phyloP scores from a whole-genome alignment of 2,329 filamentous ascomycete genomes.

The Decorospora gaudefroyi region DNA sequence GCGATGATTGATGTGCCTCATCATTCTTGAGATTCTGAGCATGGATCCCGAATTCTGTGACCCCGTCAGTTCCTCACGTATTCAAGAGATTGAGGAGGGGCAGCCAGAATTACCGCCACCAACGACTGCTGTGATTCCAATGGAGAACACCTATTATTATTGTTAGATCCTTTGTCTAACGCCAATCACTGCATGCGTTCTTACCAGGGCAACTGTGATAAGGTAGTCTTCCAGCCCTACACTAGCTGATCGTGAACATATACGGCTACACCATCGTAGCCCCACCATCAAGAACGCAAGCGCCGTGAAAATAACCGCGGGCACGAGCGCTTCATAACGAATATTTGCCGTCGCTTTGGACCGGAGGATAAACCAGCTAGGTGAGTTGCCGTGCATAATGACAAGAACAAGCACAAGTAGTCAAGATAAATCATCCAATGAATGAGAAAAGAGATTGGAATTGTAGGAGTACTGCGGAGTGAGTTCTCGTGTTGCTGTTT shows the following conservation, averaged over 20 bases:
- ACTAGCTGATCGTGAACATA: conserved; percentile 16
- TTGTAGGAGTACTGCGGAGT: neutral
- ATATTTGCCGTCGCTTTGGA: conserved; percentile 31
- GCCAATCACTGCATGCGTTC: neutral
- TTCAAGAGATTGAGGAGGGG: neutral
- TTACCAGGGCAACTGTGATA: conserved; percentile 34
- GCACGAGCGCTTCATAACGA: conserved; percentile 28
- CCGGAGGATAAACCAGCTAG: conserved; percentile 33
- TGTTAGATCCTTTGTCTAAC: conserved; percentile 5
- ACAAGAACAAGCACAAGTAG: too few relatives aligned
- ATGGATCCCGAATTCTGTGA: conserved; percentile 17
- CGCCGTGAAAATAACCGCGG: conserved; percentile 30
- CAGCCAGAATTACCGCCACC: conserved; percentile 27
- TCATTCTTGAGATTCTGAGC: neutral
- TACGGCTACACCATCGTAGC: conserved; percentile 38
- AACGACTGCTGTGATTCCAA: conserved; percentile 34
- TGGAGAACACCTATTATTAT: conserved; percentile 30
- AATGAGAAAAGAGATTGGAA: neutral
- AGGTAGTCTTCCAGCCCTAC: conserved; percentile 35
- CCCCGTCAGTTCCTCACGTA: conserved; percentile 1
- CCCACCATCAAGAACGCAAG: conserved; percentile 31
- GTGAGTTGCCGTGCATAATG: conserved; percentile 24
- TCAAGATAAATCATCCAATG: too few relatives aligned
- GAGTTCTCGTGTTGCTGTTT: neutral
- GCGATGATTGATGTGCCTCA: neutral